phyloP scores from a whole-genome alignment of 2,329 filamentous ascomycete species.

The Colletotrichum scovillei region DNA sequence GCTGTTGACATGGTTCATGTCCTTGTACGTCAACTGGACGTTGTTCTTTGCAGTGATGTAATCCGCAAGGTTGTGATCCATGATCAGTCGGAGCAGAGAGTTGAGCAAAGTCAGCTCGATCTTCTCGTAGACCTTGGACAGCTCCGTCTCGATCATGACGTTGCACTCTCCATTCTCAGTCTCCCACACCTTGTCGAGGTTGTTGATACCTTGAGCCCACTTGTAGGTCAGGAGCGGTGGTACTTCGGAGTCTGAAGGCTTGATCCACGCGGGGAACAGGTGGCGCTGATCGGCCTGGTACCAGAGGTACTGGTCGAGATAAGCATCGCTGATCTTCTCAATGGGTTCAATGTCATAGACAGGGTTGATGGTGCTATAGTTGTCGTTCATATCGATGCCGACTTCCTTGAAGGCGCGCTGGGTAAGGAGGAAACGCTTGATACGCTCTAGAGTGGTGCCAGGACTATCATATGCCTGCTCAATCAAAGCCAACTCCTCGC shows the following conservation, averaged over 20 bases:
- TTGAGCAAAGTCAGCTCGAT: constrained; percentile 97
- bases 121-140: constrained; percentile 99
- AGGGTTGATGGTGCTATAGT: constrained; percentile 98
- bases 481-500: constrained; percentile 95
- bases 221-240: constrained; percentile 96
- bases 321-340: constrained; percentile 99
- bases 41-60: constrained; percentile 99
- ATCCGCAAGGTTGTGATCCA: constrained; percentile 99
- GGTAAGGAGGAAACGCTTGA: constrained; percentile 96
- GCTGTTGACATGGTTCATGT: constrained; percentile 99
- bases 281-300: constrained; percentile 98
- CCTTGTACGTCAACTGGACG: constrained; percentile 98
- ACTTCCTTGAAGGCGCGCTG: constrained; percentile 99
- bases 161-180: constrained; percentile 95
- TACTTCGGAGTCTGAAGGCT: constrained; percentile 97
- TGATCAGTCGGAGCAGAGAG: constrained; percentile 90
- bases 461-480: constrained; percentile 99
- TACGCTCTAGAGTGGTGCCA: constrained; percentile 92
- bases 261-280: constrained; percentile 98
- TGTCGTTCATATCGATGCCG: constrained; percentile 99
- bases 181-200: constrained; percentile 94
- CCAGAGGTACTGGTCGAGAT: constrained; percentile 98
- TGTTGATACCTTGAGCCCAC: constrained; percentile 99
- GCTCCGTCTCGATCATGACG: constrained; percentile 96
- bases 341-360: constrained; percentile 99